phyloP scores from a whole-genome alignment of 164 flowering plant genomes.

The Nymphaea colorata region DNA sequence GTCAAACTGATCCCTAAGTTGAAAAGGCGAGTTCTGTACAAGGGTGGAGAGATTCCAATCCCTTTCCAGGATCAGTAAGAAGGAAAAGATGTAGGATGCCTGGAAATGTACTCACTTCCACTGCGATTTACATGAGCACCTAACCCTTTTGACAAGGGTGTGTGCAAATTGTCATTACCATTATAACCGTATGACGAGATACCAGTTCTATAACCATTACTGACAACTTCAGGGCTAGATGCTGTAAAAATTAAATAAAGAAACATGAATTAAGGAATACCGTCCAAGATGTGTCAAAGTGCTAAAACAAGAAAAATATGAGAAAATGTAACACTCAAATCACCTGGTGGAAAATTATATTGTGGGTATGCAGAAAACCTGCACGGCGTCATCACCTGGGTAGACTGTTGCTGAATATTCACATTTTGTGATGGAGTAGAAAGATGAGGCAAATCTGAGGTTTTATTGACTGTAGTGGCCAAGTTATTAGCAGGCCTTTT shows the following conservation, averaged over 20 bases:
- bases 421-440: background rate
- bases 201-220: background rate
- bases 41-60: background rate
- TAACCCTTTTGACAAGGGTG: background rate
- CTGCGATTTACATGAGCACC: background rate
- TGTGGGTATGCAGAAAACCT: background rate
- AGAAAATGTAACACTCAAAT: background rate
- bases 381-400: background rate
- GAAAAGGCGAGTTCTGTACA: background rate
- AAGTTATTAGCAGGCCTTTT: background rate
- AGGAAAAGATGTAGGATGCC: slow-evolving; percentile 1
- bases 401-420: background rate
- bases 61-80: background rate
- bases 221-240: background rate
- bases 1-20: background rate
- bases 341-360: background rate
- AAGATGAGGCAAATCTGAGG: background rate
- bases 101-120: background rate
- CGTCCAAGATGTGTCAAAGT: background rate
- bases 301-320: background rate
- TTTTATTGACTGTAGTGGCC: background rate
- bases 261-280: background rate
- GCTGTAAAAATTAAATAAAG: background rate
- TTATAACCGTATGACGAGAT: background rate
- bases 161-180: background rate